Evolutionary conservation across 2,329 filamentous ascomycete genomes (phyloP).

Genomic region (Annulohypoxylon truncatum): DNA sequence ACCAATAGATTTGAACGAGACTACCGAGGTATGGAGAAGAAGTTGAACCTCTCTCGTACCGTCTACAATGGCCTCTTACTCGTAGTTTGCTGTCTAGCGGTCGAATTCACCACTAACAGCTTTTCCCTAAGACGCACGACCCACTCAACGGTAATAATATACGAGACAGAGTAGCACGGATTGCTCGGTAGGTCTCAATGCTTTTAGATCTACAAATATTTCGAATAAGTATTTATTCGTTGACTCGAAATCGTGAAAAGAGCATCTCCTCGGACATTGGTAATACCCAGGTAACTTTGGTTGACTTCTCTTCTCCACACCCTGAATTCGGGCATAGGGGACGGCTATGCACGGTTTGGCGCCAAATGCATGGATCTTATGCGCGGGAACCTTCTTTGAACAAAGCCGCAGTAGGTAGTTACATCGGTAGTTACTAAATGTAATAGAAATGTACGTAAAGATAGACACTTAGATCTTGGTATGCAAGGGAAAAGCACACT

Average conservation of each 20-base stretch:
- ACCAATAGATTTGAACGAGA: constrained; percentile 9
- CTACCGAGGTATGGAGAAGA: constrained; percentile 9
- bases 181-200: not conserved
- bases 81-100: not conserved
- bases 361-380: not conserved
- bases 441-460: not conserved
- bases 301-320: constrained; percentile 10
- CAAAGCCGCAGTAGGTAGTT: not conserved
- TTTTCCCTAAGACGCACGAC: not conserved
- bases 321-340: constrained; percentile 10
- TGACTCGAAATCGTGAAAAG: not conserved
- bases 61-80: not conserved
- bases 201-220: not conserved
- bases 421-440: not conserved
- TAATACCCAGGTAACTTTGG: not conserved
- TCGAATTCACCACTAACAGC: not conserved
- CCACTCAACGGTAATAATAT: not conserved
- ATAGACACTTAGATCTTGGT: not conserved
- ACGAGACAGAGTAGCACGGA: not conserved
- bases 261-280: constrained; percentile 35
- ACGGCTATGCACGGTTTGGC: not conserved
- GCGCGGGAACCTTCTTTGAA: not conserved
- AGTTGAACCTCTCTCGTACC: not conserved
- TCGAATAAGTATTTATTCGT: not conserved
- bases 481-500: not conserved